Percentiles rank a stretch among this genome's conserved stretches.
phyloP scores from a whole-genome alignment of 176 grass and related monocot species.

The Neostapfia colusana region DNA sequence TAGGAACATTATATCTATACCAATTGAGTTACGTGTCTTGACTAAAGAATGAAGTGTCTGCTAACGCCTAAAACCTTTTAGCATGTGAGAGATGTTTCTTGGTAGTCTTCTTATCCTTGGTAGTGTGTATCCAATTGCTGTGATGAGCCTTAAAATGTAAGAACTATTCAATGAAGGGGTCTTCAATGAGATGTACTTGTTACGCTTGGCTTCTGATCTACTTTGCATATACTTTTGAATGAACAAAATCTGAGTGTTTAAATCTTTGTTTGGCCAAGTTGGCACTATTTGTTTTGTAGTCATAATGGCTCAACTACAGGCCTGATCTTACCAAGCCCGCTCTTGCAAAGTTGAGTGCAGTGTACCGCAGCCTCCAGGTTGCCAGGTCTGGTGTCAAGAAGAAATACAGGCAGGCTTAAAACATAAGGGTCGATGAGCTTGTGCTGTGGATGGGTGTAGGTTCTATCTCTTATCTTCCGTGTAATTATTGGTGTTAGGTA shows the following conservation, averaged over 20 bases:
- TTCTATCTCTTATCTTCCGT: no score
- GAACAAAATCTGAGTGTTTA: not conserved
- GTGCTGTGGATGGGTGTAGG: not conserved
- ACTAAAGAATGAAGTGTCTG: no score
- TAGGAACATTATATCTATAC: not conserved
- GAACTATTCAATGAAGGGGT: not conserved
- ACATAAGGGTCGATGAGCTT: not conserved
- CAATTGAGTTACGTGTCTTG: no score
- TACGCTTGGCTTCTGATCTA: constrained; percentile 9
- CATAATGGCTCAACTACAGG: constrained; percentile 48
- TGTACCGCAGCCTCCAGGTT: constrained; percentile 77
- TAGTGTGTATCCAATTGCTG: not conserved
- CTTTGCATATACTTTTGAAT: not conserved
- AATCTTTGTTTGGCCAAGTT: no score
- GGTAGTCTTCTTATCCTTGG: not conserved
- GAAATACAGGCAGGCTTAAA: constrained; percentile 65
- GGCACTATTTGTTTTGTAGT: not conserved
- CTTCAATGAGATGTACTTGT: constrained; percentile 8
- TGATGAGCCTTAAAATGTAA: constrained; percentile 34
- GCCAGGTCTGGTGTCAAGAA: constrained; percentile 80
- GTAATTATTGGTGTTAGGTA: not conserved
- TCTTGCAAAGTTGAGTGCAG: constrained; percentile 56
- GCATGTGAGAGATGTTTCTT: not conserved
- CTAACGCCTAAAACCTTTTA: not conserved
- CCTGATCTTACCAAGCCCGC: constrained; percentile 74